Evolutionary conservation across 805 yeast species (phyloP).

Genomic region (Wickerhamomyces tratensis): DNA sequence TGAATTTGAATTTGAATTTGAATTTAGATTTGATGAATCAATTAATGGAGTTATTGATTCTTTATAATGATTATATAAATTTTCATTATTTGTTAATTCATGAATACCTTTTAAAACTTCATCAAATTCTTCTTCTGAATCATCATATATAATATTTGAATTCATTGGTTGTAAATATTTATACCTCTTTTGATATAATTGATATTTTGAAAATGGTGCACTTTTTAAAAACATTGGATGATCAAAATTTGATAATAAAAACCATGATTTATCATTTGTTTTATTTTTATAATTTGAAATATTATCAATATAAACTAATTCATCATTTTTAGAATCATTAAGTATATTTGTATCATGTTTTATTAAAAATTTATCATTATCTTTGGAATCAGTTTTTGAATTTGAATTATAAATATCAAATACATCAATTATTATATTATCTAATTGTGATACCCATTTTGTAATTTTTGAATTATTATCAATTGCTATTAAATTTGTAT

Average conservation of each 20-base stretch:
- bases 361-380: too few species aligned
- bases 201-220: constrained; percentile 68
- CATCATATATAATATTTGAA: background rate
- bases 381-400: constrained; percentile 1
- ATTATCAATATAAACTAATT: background rate
- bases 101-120: constrained; percentile 14
- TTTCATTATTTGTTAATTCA: background rate
- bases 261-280: constrained; percentile 37
- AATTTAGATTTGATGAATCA: background rate
- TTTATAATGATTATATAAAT: background rate
- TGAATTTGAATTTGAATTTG: constrained; percentile 6
- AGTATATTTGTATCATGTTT: too few species aligned
- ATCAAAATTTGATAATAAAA: constrained; percentile 67
- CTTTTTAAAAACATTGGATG: constrained; percentile 78
- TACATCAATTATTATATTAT: constrained; percentile 63
- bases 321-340: background rate
- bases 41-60: background rate
- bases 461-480: constrained; percentile 62
- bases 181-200: background rate
- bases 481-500: constrained; percentile 55
- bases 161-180: background rate
- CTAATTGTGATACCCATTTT: constrained; percentile 68
- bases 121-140: constrained; percentile 29
- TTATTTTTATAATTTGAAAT: background rate
- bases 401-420: constrained; percentile 54